These are phyloP conservation scores for Phialemonium atrogriseum DNA, from an alignment of 2,329 filamentous ascomycete genomes.

Conservation along the genomic window DNA sequence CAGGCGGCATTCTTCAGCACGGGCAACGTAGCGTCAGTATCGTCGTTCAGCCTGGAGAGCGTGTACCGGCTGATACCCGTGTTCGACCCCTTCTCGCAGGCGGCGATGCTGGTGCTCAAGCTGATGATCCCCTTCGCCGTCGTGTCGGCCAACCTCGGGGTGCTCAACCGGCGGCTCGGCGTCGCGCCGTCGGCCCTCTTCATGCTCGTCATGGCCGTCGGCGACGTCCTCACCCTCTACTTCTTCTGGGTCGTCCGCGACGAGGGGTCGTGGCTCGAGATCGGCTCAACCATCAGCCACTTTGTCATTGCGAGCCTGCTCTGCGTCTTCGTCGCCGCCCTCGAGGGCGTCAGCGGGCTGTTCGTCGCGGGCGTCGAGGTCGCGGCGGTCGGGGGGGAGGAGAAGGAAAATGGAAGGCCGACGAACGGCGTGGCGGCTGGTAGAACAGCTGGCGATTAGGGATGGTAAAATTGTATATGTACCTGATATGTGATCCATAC, in stretches of 20 bases:
- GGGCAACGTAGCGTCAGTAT: slow-evolving; percentile 89
- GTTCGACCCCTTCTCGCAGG: slow-evolving; percentile 90
- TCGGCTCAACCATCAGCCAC: slow-evolving; percentile 92
- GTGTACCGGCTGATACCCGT: slow-evolving; percentile 81
- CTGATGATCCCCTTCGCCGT: slow-evolving; percentile 88
- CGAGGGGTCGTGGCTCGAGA: slow-evolving; percentile 95
- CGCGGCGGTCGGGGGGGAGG: slow-evolving; percentile 14
- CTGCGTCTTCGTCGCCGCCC: slow-evolving; percentile 79
- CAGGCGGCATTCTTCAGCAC: slow-evolving; percentile 97
- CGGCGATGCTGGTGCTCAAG: slow-evolving; percentile 78
- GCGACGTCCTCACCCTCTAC: slow-evolving; percentile 83
- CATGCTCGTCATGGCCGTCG: slow-evolving; percentile 88
- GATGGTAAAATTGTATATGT: too few species aligned
- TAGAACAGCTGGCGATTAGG: too few species aligned
- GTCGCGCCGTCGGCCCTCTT: slow-evolving; percentile 85
- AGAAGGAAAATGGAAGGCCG: too few species aligned
- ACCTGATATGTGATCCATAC: too few species aligned
- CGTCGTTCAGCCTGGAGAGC: slow-evolving; percentile 86
- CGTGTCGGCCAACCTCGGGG: slow-evolving; percentile 87
- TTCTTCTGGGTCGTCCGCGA: slow-evolving; percentile 98
- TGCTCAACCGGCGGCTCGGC: slow-evolving; percentile 75
- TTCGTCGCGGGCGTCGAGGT: slow-evolving; percentile 78
- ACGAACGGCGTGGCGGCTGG: too few species aligned
- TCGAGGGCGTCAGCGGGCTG: slow-evolving; percentile 78
- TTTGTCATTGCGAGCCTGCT: slow-evolving; percentile 87